phyloP scores from a whole-genome alignment of 176 grass and related monocot genomes.

The Chloris gayana region DNA sequence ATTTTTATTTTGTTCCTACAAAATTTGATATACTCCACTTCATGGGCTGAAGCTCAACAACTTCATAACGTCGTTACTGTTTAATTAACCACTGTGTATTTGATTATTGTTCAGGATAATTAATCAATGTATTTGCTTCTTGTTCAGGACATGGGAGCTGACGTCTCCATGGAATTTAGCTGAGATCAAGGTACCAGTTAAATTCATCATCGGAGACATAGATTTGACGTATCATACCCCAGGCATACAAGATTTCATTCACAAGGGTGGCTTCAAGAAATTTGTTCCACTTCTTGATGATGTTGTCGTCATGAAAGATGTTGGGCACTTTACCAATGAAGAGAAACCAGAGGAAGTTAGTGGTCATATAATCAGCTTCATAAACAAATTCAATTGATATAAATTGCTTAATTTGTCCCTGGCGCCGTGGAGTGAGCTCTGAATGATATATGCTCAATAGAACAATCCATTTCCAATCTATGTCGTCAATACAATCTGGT shows the following conservation, averaged over 20 bases:
- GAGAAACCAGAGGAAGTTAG: slow-evolving; percentile 62
- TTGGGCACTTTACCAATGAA: slow-evolving; percentile 64
- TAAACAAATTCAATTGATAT: slow-evolving; percentile 47
- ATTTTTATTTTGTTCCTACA: background rate
- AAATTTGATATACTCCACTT: background rate
- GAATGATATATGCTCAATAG: background rate
- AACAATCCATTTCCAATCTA: background rate
- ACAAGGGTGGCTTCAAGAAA: slow-evolving; percentile 68
- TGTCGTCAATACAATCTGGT: background rate
- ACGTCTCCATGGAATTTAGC: slow-evolving; percentile 55
- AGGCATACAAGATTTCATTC: slow-evolving; percentile 57
- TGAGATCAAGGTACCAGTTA: slow-evolving; percentile 58
- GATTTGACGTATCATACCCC: slow-evolving; percentile 63
- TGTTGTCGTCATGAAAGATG: slow-evolving; percentile 62
- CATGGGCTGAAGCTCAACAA: background rate
- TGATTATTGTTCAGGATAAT: slow-evolving; percentile 39
- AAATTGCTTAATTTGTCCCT: background rate
- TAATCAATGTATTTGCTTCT: background rate
- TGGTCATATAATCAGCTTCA: slow-evolving; percentile 53
- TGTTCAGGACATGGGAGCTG: slow-evolving; percentile 64
- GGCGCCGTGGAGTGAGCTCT: no score
- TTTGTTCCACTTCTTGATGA: slow-evolving; percentile 61
- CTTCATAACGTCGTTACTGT: background rate
- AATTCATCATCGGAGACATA: slow-evolving; percentile 66
- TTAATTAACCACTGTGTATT: background rate